phyloP scores from a whole-genome alignment of 1,284 basidiomycete genomes.

The Cryptococcus wingfieldii region DNA sequence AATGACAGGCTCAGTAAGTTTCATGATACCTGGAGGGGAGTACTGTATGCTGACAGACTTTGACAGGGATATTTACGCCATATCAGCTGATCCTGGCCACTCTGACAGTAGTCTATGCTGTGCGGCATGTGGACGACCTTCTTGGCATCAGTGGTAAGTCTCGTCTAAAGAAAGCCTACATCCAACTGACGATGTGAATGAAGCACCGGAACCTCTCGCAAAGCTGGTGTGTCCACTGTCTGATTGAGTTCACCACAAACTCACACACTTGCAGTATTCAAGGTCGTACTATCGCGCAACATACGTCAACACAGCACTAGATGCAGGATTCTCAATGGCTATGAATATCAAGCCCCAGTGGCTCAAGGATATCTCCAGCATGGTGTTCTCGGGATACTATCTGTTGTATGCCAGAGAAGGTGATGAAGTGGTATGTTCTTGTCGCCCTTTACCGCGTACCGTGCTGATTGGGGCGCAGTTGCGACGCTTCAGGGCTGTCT shows the following conservation, averaged over 20 bases:
- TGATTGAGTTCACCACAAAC: neutral
- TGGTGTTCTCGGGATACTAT: conserved; percentile 85
- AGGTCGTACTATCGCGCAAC: conserved; percentile 94
- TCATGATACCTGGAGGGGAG: neutral
- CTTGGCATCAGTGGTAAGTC: conserved; percentile 72
- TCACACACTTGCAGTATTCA: conserved; percentile 63
- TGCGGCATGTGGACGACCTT: conserved; percentile 81
- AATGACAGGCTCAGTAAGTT: conserved; percentile 45
- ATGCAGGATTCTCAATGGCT: conserved; percentile 93
- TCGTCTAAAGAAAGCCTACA: neutral
- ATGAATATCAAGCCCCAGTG: conserved; percentile 90
- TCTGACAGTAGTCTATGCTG: conserved; percentile 76
- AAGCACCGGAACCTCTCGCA: conserved; percentile 90
- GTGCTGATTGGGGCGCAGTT: conserved; percentile 55
- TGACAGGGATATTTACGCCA: conserved; percentile 75
- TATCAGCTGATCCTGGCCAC: conserved; percentile 90
- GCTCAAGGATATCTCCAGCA: conserved; percentile 78
- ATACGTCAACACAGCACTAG: conserved; percentile 89
- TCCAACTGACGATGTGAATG: neutral
- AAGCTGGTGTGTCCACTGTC: conserved; percentile 61
- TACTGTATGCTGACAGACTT: neutral
- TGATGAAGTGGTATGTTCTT: conserved; percentile 73
- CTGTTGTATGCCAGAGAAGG: conserved; percentile 89
- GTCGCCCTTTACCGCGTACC: neutral
- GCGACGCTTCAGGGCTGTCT: conserved; percentile 81